Conservation (phyloP, 192 early-diverging fungal genomes). For the Glomus cerebriforme region DNA sequence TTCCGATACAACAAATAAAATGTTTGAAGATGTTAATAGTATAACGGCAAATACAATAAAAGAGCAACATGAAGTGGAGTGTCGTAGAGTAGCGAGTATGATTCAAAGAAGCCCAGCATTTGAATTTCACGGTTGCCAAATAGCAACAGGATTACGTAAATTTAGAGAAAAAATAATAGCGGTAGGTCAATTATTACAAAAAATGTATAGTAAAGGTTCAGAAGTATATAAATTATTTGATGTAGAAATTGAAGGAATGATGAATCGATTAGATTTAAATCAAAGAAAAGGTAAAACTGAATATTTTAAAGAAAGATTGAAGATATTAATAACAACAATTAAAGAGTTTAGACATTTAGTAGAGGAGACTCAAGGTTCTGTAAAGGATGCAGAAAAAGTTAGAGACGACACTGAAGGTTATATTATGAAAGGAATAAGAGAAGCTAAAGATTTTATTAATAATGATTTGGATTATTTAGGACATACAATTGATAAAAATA, state of each 20-base stretch:
- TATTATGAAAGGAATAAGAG: not conserved
- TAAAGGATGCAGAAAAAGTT: not conserved
- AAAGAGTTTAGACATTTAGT: not conserved
- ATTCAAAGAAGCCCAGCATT: slow-evolving; percentile 22
- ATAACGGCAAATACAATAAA: too few relatives aligned
- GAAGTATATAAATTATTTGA: slow-evolving; percentile 2
- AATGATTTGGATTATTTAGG: not conserved
- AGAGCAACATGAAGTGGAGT: not conserved
- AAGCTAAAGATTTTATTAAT: not conserved
- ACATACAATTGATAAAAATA: not conserved
- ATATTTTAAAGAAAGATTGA: slow-evolving; percentile 11
- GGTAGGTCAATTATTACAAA: not conserved
- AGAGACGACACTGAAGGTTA: not conserved
- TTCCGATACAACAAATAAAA: too few relatives aligned
- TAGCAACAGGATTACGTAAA: slow-evolving; percentile 7
- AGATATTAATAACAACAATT: not conserved
- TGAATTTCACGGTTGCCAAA: not conserved
- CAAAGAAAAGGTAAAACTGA: not conserved
- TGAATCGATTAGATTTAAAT: not conserved
- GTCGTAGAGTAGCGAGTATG: not conserved
- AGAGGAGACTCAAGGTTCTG: not conserved
- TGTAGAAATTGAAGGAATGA: slow-evolving; percentile 3
- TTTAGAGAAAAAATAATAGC: not conserved
- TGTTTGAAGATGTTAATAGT: too few relatives aligned
- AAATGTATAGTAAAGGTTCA: not conserved